Conservation (phyloP, 1,139 yeast species). For the Ogataea hybrid region DNA sequence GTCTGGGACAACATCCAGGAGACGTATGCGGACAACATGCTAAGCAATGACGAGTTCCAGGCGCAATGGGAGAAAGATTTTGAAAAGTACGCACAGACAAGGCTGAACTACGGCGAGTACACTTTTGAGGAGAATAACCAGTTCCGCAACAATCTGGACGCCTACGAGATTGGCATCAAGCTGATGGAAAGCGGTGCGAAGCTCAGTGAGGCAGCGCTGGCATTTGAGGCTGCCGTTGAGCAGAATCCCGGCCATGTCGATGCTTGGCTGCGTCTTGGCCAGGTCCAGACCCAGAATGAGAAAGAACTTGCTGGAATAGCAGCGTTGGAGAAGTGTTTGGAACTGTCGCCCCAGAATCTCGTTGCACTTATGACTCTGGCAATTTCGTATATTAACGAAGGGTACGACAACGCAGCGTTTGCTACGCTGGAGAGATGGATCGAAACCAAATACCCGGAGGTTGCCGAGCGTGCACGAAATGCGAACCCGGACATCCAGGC, state of each 20-base stretch:
- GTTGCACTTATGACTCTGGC: slow-evolving; percentile 86
- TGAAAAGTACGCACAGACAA: slow-evolving; percentile 67
- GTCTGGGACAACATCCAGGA: slow-evolving; percentile 62
- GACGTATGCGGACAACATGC: slow-evolving; percentile 55
- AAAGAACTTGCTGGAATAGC: slow-evolving; percentile 92
- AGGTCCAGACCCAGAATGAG: slow-evolving; percentile 95
- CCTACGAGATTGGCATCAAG: slow-evolving; percentile 86
- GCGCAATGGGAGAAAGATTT: slow-evolving; percentile 77
- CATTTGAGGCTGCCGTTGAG: slow-evolving; percentile 95
- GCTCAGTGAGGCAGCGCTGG: slow-evolving; percentile 89
- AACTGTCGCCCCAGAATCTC: slow-evolving; percentile 74
- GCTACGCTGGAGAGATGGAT: slow-evolving; percentile 94
- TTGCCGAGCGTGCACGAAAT: slow-evolving; percentile 59
- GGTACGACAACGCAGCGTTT: slow-evolving; percentile 94
- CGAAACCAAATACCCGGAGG: slow-evolving; percentile 83
- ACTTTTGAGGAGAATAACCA: slow-evolving; percentile 74
- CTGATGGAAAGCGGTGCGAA: slow-evolving; percentile 98
- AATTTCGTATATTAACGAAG: slow-evolving; percentile 93
- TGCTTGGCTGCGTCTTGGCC: slow-evolving; percentile 93
- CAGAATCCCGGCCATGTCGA: slow-evolving; percentile 73
- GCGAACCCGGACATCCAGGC: slow-evolving; percentile 63
- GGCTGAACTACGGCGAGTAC: slow-evolving; percentile 79
- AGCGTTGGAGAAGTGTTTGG: slow-evolving; percentile 85
- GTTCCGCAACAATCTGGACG: slow-evolving; percentile 70
- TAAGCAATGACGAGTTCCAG: slow-evolving; percentile 54